These are phyloP conservation scores for Arabidopsis suecica DNA, from an alignment of 345 rosid genomes.

Conservation along the genomic window DNA sequence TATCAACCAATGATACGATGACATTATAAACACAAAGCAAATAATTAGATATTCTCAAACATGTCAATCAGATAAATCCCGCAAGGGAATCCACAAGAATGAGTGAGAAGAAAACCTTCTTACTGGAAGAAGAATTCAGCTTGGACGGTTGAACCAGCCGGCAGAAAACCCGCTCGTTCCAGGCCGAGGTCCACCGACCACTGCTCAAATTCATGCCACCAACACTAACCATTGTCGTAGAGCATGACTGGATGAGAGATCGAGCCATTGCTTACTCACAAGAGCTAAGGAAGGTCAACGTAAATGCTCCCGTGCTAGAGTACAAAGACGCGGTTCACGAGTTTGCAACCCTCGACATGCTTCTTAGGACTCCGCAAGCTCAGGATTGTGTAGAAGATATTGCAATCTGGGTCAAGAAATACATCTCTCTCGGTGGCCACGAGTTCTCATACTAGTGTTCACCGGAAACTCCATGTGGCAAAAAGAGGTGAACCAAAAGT, in stretches of 20 bases:
- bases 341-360: conserved; percentile 94
- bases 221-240: conserved; percentile 88
- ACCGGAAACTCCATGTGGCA: background rate
- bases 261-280: conserved; percentile 94
- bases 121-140: conserved; percentile 75
- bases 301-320: conserved; percentile 86
- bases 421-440: conserved; percentile 80
- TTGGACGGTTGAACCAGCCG: conserved; percentile 59
- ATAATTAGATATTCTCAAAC: background rate
- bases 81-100: no score
- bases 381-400: conserved; percentile 92
- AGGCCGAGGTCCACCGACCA: conserved; percentile 63
- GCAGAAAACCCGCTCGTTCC: conserved; percentile 86
- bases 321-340: conserved; percentile 96
- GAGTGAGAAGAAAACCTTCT: conserved; percentile 40
- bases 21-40: background rate
- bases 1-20: background rate
- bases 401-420: conserved; percentile 90
- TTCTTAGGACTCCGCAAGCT: conserved; percentile 88
- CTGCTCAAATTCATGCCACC: conserved; percentile 84
- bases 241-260: conserved; percentile 98
- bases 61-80: background rate
- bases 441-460: conserved; percentile 78
- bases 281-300: conserved; percentile 83
- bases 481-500: background rate